These are phyloP conservation scores for Hyphopichia homilentoma DNA, from an alignment of 805 yeast genomes.

Conservation along the genomic window DNA sequence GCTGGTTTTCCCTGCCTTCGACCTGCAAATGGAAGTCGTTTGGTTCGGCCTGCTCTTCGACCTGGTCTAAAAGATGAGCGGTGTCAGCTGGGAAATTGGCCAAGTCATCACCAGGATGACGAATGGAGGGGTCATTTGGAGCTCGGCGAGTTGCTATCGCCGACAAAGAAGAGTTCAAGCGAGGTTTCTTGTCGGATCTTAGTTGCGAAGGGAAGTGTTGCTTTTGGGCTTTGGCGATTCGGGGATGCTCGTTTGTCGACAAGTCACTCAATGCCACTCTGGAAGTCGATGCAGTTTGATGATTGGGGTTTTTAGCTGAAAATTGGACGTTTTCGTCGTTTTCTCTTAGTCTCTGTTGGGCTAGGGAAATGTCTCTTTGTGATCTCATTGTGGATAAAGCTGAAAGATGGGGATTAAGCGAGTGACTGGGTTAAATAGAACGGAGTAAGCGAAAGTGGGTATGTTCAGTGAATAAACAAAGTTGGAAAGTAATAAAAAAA, in stretches of 20 bases:
- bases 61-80: no score
- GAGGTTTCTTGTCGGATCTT: constrained; percentile 2
- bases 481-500: neutral
- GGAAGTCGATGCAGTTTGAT: constrained; percentile 6
- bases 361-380: neutral
- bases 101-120: constrained; percentile 6
- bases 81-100: constrained; percentile 7
- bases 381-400: neutral
- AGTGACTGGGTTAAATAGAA: constrained; percentile 1
- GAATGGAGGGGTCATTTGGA: constrained; percentile 6
- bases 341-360: no score
- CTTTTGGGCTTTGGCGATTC: constrained; percentile 13
- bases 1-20: neutral
- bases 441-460: neutral
- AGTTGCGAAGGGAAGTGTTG: constrained; percentile 1
- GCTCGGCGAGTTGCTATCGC: constrained; percentile 1
- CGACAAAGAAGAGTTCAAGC: constrained; percentile 3
- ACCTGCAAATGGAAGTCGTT: constrained; percentile 1
- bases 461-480: neutral
- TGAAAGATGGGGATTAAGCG: no score
- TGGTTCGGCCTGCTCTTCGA: constrained; percentile 2
- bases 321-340: constrained; percentile 17
- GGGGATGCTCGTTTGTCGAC: neutral
- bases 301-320: constrained; percentile 4
- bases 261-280: constrained; percentile 30